A percentile compares a stretch with the other conserved stretches of the same genome.
These are phyloP conservation scores for Barnettozyma wickerhamii DNA, from an alignment of 805 yeast species.

Conservation along the genomic window DNA sequence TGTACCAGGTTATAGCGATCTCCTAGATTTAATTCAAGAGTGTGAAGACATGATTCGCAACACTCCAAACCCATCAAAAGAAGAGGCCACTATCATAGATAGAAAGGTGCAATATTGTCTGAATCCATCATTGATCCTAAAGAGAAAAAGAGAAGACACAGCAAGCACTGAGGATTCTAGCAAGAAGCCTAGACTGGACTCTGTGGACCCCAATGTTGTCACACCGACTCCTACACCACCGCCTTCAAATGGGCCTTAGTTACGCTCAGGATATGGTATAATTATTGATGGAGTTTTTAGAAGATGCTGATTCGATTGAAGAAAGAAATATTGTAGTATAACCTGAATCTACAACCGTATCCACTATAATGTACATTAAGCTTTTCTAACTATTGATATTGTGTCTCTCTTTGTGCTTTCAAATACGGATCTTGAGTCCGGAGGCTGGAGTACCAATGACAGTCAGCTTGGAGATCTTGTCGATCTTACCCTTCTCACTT, in stretches of 20 bases:
- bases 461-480: constrained; percentile 72
- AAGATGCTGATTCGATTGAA: too few relatives aligned
- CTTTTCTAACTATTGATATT: too few relatives aligned
- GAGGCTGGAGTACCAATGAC: constrained; percentile 88
- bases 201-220: constrained; percentile 1
- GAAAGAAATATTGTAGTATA: not conserved
- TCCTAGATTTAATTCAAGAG: constrained; percentile 40
- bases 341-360: not conserved
- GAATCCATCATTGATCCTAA: constrained; percentile 51
- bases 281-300: too few relatives aligned
- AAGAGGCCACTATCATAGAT: constrained; percentile 59
- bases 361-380: not conserved
- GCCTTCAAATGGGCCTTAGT: too few relatives aligned
- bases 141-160: constrained; percentile 35
- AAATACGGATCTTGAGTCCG: constrained; percentile 58
- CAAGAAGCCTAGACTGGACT: constrained; percentile 24
- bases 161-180: constrained; percentile 23
- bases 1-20: constrained; percentile 31
- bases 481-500: constrained; percentile 72
- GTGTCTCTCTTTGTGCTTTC: too few relatives aligned
- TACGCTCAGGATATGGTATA: too few relatives aligned
- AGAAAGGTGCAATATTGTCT: constrained; percentile 59
- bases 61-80: constrained; percentile 44
- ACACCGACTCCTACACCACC: not conserved
- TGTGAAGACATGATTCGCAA: constrained; percentile 46